Evolutionary conservation across 1,284 basidiomycete genomes (phyloP), one percentile per base, ranked within the genome.

Genomic region (Sparassis latifolia): DNA sequence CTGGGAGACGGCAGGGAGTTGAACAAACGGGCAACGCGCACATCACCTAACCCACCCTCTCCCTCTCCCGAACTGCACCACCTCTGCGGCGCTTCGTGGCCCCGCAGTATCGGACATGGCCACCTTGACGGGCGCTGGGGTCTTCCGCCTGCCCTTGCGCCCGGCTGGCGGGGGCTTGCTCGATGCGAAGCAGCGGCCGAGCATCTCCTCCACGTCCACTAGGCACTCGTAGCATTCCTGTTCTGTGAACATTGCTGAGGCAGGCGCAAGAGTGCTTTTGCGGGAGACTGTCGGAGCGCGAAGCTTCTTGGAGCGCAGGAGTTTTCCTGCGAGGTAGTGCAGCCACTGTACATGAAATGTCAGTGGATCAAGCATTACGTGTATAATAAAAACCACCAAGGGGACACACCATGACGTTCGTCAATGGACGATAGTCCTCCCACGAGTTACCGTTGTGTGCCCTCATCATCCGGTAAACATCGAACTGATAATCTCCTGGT

Each of bases 381-480:
- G 20, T 20, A 20, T 20, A 20, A 20, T 20, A 20, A 20, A 20
- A 20, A 27, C 30, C 5, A 27, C 30, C 45, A 31, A 9, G 40
- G 28, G 47, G 51, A 39, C 81, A 64, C 63, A 93, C 93, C 79
- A 97, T 82, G 40, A 96, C 81, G 62, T 97, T 97, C 4, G 92
- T 95, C 7, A 86, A 66, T 0, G 93, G 91, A 47, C 80, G 75
- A 64, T 82, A 94, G 1, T 66, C 72, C 50, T 79, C 75, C 95
- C 95, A 97, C 27, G 73, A 65, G 42, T 72, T 71, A 2, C 76
- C 67, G 42, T 79, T 82, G 51, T 82, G 70, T 29, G 69, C 68
- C 38, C 76, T 77, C 91, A 97, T 97, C 67, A 86, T 79, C 39
- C 96, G 82, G 65, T 99, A 99, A 1, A 97, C 76, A 59, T 97